phyloP scores from a whole-genome alignment of 352 stramenopile species.

The Phytopythium montanum region DNA sequence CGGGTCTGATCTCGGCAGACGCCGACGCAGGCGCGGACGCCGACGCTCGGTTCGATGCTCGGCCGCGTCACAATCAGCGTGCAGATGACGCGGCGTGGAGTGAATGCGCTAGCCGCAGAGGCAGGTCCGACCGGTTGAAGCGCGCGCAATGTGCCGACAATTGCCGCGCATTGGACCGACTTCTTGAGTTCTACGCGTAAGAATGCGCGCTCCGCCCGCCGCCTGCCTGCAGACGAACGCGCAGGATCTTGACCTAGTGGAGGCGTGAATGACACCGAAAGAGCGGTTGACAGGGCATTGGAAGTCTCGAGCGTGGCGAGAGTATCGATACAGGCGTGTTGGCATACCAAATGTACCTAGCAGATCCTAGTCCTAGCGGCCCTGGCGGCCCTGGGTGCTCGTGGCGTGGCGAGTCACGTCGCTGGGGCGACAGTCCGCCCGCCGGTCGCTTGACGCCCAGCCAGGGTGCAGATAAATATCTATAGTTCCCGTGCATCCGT shows the following conservation, averaged over 20 bases:
- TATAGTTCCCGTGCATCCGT: slow-evolving; percentile 22
- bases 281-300: too few relatives aligned
- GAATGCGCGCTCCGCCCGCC: background rate
- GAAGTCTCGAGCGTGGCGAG: background rate
- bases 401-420: too few relatives aligned
- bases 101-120: too few relatives aligned
- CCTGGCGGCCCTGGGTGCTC: background rate
- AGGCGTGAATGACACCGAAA: too few relatives aligned
- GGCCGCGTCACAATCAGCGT: background rate
- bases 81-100: background rate
- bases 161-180: background rate
- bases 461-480: slow-evolving; percentile 36
- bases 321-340: slow-evolving; percentile 4
- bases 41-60: background rate
- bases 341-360: background rate
- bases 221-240: background rate
- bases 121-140: background rate
- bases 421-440: too few relatives aligned
- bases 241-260: background rate
- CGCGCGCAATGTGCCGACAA: background rate
- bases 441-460: too few relatives aligned
- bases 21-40: background rate
- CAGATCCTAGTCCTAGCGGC: slow-evolving; percentile 5
- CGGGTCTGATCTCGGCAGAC: slow-evolving; percentile 1
- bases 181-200: too few relatives aligned